Base-by-base conservation (phyloP, 345 rosid genomes). In the Lepidium aucheri region DNA sequence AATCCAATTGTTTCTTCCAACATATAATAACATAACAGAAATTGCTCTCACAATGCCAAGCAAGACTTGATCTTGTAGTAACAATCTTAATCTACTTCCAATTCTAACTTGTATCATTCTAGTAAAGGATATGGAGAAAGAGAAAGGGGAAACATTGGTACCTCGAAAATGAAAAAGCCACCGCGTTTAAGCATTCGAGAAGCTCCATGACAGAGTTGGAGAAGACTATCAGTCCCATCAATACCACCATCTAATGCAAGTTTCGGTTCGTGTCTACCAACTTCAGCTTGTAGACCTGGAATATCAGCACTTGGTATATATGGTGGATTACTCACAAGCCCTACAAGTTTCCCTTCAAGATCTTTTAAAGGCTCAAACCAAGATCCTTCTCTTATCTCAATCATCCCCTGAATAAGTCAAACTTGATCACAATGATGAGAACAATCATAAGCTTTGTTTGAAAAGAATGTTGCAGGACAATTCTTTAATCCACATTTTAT, bases 151-250 rank as follows among this genome's bases (percentile, higher is more conserved):
- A 33, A 45, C 10, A 24, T 5, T 3, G 28, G 9, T 76, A 86
- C 95, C 95, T 93, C 99, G n/a, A 88, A 84, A 72, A 83, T 84
- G 51, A 94, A 86, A 76, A 85, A 86, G 18, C 96, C 96, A 34
- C 95, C 88, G 1, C 83, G 72, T 81, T 80, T 82, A 81, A 94
- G 71, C 84, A 90, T 76, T 52, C 77, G 77, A 72, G 88, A 81
- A 61, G 88, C 84, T 9, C 88, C 90, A 35, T 75, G 65, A 68
- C 82, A 77, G 44, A 94, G 84, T 74, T 83, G 90, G 58, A 82
- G 74, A 82, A 94, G 95, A 79, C 81, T 74, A 74, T 86, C 86
- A 65, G 81, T 65, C 59, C 99, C 99, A 63, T 63, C 62, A 0
- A 63, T 15, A 62, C 99, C 99, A 43, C 97, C 98, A 74, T 90